Evolutionary conservation across 2,329 filamentous ascomycete species (phyloP).

Genomic region (Hypoxylon sp.): DNA sequence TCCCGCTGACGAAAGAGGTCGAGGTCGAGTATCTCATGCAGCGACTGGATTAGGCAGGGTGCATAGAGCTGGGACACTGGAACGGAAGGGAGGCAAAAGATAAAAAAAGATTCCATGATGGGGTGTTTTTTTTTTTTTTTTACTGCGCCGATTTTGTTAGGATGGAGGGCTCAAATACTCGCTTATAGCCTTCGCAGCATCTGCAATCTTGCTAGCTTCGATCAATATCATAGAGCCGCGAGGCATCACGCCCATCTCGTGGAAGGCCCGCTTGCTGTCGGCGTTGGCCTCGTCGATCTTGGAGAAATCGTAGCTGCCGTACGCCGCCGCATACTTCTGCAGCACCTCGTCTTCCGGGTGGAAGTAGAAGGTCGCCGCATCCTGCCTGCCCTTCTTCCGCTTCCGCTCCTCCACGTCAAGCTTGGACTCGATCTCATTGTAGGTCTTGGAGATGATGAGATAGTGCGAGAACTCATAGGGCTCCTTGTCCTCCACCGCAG

Average conservation of each 20-base stretch:
- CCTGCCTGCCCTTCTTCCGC: conserved; percentile 72
- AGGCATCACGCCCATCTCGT: conserved; percentile 88
- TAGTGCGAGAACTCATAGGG: conserved; percentile 95
- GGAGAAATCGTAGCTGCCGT: conserved; percentile 77
- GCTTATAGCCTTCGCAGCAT: conserved; percentile 76
- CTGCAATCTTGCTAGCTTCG: conserved; percentile 78
- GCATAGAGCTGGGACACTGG: conserved; percentile 1
- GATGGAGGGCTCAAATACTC: conserved; percentile 71
- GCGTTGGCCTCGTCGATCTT: conserved; percentile 82
- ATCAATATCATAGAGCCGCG: conserved; percentile 87
- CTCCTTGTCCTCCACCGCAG: conserved; percentile 87
- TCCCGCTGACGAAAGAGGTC: conserved; percentile 96
- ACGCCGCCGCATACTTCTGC: conserved; percentile 75
- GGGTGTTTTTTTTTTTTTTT: conserved; percentile 29
- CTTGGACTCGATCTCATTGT: conserved; percentile 83
- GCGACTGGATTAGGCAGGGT: conserved; percentile 64
- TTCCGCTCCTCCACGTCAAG: conserved; percentile 74
- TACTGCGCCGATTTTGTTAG: conserved; percentile 44
- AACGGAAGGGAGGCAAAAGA: neutral
- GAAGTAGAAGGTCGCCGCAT: conserved; percentile 80
- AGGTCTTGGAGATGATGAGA: conserved; percentile 89
- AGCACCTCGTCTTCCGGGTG: conserved; percentile 95
- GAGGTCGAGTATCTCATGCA: conserved; percentile 99
- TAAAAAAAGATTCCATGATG: neutral
- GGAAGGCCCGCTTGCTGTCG: conserved; percentile 93